phyloP scores from a whole-genome alignment of 345 rosid species.

The Barbarea vulgaris region DNA sequence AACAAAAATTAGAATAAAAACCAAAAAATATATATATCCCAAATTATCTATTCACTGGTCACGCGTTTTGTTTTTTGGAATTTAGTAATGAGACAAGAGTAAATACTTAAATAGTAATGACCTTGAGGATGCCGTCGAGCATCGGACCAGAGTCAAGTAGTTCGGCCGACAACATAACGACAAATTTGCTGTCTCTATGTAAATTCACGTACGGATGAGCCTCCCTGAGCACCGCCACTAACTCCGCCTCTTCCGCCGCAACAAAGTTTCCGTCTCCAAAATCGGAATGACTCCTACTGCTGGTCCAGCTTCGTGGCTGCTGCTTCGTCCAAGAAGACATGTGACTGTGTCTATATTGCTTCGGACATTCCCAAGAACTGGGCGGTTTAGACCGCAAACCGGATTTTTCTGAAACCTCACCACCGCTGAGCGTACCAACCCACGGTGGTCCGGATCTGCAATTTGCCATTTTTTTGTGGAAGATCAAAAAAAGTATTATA shows the following conservation, averaged over 20 bases:
- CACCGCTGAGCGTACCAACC: background rate
- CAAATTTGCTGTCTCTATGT: slow-evolving; percentile 28
- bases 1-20: no score
- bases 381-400: background rate
- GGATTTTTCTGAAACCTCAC: background rate
- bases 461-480: slow-evolving; percentile 12
- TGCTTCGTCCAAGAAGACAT: background rate
- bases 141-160: slow-evolving; percentile 10
- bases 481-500: background rate
- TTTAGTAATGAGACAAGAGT: background rate
- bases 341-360: background rate
- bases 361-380: slow-evolving; percentile 18
- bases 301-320: slow-evolving; percentile 1
- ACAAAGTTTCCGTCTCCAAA: background rate
- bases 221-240: slow-evolving; percentile 21
- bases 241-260: slow-evolving; percentile 18
- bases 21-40: background rate
- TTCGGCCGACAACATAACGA: slow-evolving; percentile 32
- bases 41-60: background rate
- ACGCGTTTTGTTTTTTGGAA: background rate
- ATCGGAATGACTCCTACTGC: background rate
- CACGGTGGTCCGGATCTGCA: slow-evolving; percentile 9
- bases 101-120: background rate
- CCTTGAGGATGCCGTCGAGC: slow-evolving; percentile 25
- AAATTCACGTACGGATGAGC: slow-evolving; percentile 37